phyloP scores from a whole-genome alignment of 768 basidiomycete genomes.

The Termitomyces sp. region DNA sequence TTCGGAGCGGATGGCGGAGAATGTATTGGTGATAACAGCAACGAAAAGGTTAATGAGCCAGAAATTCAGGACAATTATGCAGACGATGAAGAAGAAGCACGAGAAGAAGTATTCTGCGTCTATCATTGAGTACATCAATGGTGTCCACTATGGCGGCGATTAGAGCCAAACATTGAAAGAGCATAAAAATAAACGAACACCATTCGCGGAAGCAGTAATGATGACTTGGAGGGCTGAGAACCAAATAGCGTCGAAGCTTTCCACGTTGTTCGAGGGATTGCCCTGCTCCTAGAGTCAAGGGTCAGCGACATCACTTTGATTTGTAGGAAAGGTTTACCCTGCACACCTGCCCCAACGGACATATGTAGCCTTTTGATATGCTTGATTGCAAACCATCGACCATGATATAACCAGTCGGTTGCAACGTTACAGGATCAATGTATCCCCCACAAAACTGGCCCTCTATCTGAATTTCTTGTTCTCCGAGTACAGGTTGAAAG shows the following conservation, averaged over 20 bases:
- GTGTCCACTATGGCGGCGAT: conserved; percentile 50
- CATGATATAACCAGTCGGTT: conserved; percentile 30
- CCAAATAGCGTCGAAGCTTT: conserved; percentile 90
- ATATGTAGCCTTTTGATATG: conserved; percentile 77
- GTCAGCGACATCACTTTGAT: background rate
- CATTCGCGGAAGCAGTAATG: conserved; percentile 75
- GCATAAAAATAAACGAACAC: conserved; percentile 37
- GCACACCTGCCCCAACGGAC: conserved; percentile 83
- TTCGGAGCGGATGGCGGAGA: conserved; percentile 78
- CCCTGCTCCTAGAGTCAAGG: conserved; percentile 39
- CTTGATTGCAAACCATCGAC: conserved; percentile 20
- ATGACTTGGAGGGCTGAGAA: conserved; percentile 77
- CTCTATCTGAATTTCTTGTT: conserved; percentile 36
- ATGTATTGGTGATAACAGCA: conserved; percentile 93
- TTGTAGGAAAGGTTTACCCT: conserved; percentile 33
- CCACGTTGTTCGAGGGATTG: conserved; percentile 61
- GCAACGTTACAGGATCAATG: conserved; percentile 54
- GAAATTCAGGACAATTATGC: conserved; percentile 85
- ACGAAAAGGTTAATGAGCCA: conserved; percentile 93
- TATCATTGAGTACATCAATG: conserved; percentile 84
- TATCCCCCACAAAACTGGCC: conserved; percentile 76
- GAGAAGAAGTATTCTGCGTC: conserved; percentile 89
- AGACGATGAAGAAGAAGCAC: conserved; percentile 80
- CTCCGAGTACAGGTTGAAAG: conserved; percentile 49
- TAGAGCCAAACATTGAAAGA: background rate